Evolutionary conservation across 306 rosid genomes (phyloP).

Genomic region (Psophocarpus tetragonolobus): DNA sequence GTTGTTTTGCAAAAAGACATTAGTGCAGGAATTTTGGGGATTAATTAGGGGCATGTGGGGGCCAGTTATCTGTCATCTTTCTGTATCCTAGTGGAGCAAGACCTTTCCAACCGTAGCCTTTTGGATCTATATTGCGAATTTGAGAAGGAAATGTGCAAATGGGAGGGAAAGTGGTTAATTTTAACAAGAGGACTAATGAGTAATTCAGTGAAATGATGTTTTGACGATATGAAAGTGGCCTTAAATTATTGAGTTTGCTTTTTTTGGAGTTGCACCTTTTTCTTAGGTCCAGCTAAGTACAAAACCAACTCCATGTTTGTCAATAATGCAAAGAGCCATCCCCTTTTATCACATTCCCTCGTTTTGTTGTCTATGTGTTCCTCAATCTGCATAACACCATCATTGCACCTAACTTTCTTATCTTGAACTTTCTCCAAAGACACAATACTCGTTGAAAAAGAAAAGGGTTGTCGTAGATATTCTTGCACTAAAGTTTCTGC

Average conservation of each 20-base stretch:
- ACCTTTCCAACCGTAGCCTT: constrained; percentile 42
- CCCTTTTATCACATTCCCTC: constrained; percentile 45
- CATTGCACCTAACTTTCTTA: constrained; percentile 43
- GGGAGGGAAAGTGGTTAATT: constrained; percentile 40
- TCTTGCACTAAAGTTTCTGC: constrained; percentile 36
- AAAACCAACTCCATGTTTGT: constrained; percentile 52
- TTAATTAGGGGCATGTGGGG: constrained; percentile 43
- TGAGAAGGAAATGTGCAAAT: constrained; percentile 36
- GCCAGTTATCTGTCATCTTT: constrained; percentile 39
- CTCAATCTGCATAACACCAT: constrained; percentile 50
- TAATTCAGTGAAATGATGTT: constrained; percentile 47
- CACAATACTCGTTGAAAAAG: constrained; percentile 39
- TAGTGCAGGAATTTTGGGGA: constrained; percentile 46
- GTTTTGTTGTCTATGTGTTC: constrained; percentile 34
- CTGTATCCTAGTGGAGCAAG: constrained; percentile 43
- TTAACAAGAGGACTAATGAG: constrained; percentile 41
- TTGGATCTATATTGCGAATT: constrained; percentile 44
- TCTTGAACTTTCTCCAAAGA: constrained; percentile 44
- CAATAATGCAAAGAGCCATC: constrained; percentile 52
- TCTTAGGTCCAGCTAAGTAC: constrained; percentile 46
- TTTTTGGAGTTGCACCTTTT: constrained; percentile 33
- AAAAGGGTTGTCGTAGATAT: constrained; percentile 36
- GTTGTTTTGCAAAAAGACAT: neutral
- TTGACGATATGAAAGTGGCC: constrained; percentile 38
- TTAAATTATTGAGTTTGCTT: constrained; percentile 52